These are phyloP conservation scores for Coniochaeta sp. DNA, from an alignment of 2,329 filamentous ascomycete genomes.

Conservation along the genomic window DNA sequence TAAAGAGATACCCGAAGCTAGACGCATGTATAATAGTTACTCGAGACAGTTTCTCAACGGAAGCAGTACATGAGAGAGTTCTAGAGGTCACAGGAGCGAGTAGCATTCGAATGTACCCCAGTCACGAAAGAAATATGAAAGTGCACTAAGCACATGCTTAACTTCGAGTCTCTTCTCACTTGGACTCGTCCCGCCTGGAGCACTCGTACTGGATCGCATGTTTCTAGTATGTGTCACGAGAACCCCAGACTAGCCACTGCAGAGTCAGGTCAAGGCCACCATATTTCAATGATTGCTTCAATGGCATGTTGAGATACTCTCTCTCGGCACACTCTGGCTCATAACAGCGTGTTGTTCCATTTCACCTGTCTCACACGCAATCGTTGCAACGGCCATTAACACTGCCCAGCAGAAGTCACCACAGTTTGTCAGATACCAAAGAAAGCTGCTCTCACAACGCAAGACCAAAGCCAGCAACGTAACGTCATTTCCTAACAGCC, in stretches of 20 bases:
- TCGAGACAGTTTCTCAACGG: neutral
- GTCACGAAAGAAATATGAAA: no score
- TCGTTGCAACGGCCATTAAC: neutral
- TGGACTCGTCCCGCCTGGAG: no score
- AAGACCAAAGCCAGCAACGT: neutral
- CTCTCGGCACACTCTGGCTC: neutral
- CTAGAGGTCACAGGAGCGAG: no score
- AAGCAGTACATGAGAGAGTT: neutral
- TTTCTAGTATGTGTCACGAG: no score
- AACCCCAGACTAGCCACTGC: no score
- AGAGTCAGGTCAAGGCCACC: no score
- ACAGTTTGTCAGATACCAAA: neutral
- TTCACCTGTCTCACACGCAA: neutral
- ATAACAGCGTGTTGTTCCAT: no score
- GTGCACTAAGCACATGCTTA: no score
- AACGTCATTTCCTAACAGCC: neutral
- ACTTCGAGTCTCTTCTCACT: no score
- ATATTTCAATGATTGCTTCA: neutral
- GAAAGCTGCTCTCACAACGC: neutral
- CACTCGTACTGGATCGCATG: no score
- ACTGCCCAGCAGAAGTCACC: neutral
- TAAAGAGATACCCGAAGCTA: neutral
- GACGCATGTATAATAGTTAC: neutral
- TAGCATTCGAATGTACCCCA: no score
- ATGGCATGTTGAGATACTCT: neutral